Percentiles rank a stretch among this genome's conserved stretches.
These are phyloP conservation scores for Apiospora hydei DNA, from an alignment of 2,329 filamentous ascomycete species.

Conservation along the genomic window DNA sequence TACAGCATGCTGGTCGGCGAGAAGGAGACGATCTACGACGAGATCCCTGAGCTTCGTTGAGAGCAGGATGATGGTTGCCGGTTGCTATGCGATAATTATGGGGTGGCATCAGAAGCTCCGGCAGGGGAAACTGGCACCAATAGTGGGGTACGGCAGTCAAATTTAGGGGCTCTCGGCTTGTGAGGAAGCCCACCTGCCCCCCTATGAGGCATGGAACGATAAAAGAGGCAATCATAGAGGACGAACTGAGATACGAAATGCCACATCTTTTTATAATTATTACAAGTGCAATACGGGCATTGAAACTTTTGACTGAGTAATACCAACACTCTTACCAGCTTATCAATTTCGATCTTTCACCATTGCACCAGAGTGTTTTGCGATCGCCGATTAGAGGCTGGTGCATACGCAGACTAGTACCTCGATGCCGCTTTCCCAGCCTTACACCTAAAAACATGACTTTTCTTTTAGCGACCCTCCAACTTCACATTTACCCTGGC, in stretches of 20 bases:
- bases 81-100: background rate
- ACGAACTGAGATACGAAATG: no score
- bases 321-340: no score
- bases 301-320: no score
- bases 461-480: background rate
- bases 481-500: background rate
- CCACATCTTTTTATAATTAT: no score
- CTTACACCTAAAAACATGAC: background rate
- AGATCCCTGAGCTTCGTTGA: conserved; percentile 30
- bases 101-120: background rate
- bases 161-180: background rate
- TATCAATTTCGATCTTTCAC: accelerated
- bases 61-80: background rate
- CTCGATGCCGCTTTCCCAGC: background rate
- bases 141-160: background rate
- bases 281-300: no score
- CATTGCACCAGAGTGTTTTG: background rate
- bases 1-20: conserved; percentile 41
- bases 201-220: no score
- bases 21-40: conserved; percentile 29
- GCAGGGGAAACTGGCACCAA: no score
- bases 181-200: background rate
- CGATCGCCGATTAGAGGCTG: background rate
- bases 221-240: no score
- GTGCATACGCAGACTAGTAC: background rate